Conservation (phyloP, 1,284 basidiomycete genomes). For the Papiliotrema laurentii region DNA sequence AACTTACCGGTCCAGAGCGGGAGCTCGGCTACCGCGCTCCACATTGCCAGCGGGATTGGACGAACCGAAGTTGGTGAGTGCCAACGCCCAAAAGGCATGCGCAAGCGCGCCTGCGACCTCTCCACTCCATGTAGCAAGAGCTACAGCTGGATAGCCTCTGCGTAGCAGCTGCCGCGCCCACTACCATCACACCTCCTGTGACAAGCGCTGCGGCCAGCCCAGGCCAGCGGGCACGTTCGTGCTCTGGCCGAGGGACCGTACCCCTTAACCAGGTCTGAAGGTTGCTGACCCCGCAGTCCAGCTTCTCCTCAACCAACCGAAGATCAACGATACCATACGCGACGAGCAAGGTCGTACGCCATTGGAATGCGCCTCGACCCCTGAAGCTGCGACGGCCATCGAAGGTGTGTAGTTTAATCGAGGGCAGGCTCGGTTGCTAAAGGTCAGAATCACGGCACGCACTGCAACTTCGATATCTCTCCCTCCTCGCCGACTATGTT, state of each 20-base stretch:
- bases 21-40: slow-evolving; percentile 75
- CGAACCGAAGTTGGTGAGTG: slow-evolving; percentile 63
- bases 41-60: slow-evolving; percentile 78
- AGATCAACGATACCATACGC: slow-evolving; percentile 71
- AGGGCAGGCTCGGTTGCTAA: too few species aligned
- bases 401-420: slow-evolving; percentile 55
- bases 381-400: slow-evolving; percentile 63
- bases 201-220: too few species aligned
- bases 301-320: slow-evolving; percentile 68
- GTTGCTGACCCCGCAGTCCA: slow-evolving; percentile 50
- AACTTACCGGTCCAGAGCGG: slow-evolving; percentile 55
- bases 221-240: too few species aligned
- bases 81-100: too few species aligned
- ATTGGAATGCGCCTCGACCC: slow-evolving; percentile 64
- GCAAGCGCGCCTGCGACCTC: too few species aligned
- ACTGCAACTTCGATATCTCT: slow-evolving; percentile 70
- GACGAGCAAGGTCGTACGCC: slow-evolving; percentile 69
- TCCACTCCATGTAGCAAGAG: too few species aligned
- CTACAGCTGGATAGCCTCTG: too few species aligned
- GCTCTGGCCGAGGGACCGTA: too few species aligned
- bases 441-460: slow-evolving; percentile 69
- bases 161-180: too few species aligned
- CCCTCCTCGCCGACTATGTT: slow-evolving; percentile 67
- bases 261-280: too few species aligned
- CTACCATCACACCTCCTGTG: too few species aligned